These are phyloP conservation scores for Benincasa hispida DNA, from an alignment of 306 rosid genomes.

Conservation along the genomic window DNA sequence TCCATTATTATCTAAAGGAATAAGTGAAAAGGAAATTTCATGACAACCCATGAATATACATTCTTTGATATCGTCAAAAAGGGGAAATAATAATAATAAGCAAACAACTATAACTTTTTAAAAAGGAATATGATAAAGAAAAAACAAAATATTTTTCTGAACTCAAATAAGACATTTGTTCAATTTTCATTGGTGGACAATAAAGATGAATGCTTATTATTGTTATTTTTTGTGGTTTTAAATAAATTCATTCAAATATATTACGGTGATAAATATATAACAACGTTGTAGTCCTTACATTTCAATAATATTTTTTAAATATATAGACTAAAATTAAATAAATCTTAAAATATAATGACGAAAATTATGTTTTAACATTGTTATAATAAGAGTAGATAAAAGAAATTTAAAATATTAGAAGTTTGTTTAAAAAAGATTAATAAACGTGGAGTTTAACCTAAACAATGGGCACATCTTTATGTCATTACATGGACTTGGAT, in stretches of 20 bases:
- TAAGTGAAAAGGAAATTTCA: neutral
- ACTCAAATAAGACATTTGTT: neutral
- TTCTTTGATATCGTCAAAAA: neutral
- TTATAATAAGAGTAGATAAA: no score
- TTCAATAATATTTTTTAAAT: no score
- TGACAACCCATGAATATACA: neutral
- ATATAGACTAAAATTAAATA: no score
- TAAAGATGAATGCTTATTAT: neutral
- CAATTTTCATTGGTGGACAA: neutral
- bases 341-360: no score
- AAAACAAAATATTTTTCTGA: neutral
- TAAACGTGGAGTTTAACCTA: neutral
- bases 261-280: no score
- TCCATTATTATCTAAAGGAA: neutral
- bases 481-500: neutral
- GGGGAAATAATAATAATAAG: neutral
- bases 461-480: neutral
- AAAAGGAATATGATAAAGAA: neutral
- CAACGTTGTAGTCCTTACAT: no score
- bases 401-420: no score
- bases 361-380: no score
- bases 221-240: no score
- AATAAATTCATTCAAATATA: no score
- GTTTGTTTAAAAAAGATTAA: no score
- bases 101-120: neutral